Percentiles rank a stretch among this genome's conserved stretches.
Conservation (phyloP, 257 asterid genomes). For the Primulina tabacum region DNA sequence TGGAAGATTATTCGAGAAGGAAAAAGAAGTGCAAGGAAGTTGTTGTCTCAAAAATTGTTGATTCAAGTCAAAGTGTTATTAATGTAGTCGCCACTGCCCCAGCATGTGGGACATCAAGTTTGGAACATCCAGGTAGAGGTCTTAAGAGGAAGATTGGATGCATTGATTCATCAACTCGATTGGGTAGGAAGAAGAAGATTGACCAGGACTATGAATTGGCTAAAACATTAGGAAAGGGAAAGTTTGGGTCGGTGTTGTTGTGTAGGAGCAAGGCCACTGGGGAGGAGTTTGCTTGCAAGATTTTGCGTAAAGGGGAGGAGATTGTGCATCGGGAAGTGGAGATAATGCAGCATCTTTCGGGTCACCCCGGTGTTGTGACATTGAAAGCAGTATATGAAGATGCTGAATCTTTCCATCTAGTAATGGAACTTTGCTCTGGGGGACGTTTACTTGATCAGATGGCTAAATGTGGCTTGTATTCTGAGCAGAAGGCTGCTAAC, state of each 20-base stretch:
- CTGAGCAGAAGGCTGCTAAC: slow-evolving; percentile 71
- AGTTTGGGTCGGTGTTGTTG: slow-evolving; percentile 72
- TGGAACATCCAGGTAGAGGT: slow-evolving; percentile 58
- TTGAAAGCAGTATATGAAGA: slow-evolving; percentile 81
- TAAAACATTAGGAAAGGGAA: slow-evolving; percentile 64
- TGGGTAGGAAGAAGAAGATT: slow-evolving; percentile 85
- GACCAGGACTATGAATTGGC: slow-evolving; percentile 64
- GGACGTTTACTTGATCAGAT: slow-evolving; percentile 86
- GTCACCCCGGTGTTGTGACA: slow-evolving; percentile 82
- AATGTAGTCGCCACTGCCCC: slow-evolving; percentile 80
- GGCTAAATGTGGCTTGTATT: slow-evolving; percentile 56
- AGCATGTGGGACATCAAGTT: slow-evolving; percentile 54
- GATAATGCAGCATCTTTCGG: slow-evolving; percentile 94
- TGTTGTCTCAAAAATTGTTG: slow-evolving; percentile 35
- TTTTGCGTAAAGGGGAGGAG: slow-evolving; percentile 72
- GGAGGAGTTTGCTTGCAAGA: slow-evolving; percentile 82
- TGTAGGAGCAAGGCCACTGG: slow-evolving; percentile 64
- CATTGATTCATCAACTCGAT: slow-evolving; percentile 66
- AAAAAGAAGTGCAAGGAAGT: slow-evolving; percentile 73
- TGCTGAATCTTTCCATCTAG: slow-evolving; percentile 67
- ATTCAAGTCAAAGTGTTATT: slow-evolving; percentile 43
- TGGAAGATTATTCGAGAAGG: slow-evolving; percentile 67
- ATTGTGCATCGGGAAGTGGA: slow-evolving; percentile 89
- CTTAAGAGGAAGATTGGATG: slow-evolving; percentile 91
- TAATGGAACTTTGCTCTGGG: slow-evolving; percentile 86